Evolutionary conservation across 2,329 filamentous ascomycete genomes (phyloP), one percentile per base, ranked within the genome.

Genomic region (Grosmannia clavigera): DNA sequence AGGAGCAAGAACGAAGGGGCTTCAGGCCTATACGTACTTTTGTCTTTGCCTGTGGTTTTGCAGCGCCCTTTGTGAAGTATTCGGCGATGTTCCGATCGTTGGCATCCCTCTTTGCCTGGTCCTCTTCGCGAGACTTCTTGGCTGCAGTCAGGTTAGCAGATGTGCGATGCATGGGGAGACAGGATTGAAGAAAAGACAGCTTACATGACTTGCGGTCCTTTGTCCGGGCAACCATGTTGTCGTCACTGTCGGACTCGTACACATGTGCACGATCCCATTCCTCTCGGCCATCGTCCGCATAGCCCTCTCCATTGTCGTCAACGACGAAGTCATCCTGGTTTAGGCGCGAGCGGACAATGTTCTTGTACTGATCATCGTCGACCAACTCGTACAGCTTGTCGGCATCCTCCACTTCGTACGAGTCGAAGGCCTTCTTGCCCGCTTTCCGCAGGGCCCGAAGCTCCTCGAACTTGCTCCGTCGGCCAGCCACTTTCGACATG

Each of bases 251-350:
- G 43, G 85, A 88, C 63, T 86, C 81, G 71, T 87, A 76, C 70
- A 86, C 76, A 62, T 79, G 79, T 65, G 79, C 77, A 67, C 87
- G 83, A 73, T 92, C 85, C 92, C 92, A 92, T 67, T 97, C 94
- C 74, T 96, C 92, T 60, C 94, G 86, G 62, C 94, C 94, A 70
- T 97, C 94, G 71, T 97, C 92, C 65, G 90, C 92, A 69, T 99
- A 99, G 46, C 94, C 92, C 70, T 92, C 90, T 69, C 92, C 92
- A 76, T 96, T 95, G 75, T 99, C 94, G 76, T 97, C 94, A 62
- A 99, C 92, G 58, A 99, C 92, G 69, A 99, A 99, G 75, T 99
- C 94, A 68, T 99, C 94, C 68, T 95, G 81, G 69, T 97, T 89
- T 58, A 99, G 79, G 55, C 94, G 86, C 60, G 87, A 84, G 51